Percentiles rank a stretch among this genome's conserved stretches.
Evolutionary conservation across 306 rosid species (phyloP).

Genomic region (Inga oerstediana): DNA sequence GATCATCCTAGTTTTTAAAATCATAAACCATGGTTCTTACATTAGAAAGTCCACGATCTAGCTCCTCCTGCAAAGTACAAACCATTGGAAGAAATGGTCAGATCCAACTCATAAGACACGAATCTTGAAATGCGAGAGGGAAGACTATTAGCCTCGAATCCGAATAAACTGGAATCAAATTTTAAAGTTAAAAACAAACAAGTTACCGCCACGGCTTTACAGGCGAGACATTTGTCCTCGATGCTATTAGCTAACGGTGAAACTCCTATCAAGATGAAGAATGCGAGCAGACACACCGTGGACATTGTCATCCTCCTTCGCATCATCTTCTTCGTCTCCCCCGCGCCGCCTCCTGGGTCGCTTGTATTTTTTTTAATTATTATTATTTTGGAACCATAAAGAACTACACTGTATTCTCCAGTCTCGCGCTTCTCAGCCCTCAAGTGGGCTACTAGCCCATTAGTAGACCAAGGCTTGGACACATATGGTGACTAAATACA

Average conservation of each 20-base stretch:
- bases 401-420: background rate
- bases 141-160: background rate
- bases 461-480: too few relatives aligned
- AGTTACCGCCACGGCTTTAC: conserved; percentile 86
- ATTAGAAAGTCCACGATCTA: conserved; percentile 73
- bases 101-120: background rate
- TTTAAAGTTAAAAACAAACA: background rate
- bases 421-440: background rate
- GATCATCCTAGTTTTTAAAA: background rate
- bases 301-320: conserved; percentile 38
- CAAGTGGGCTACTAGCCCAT: background rate
- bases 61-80: conserved; percentile 71
- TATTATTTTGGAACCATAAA: background rate
- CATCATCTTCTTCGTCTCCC: background rate
- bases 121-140: background rate
- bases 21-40: conserved; percentile 37
- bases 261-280: conserved; percentile 43
- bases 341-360: background rate
- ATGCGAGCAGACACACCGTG: conserved; percentile 18
- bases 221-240: conserved; percentile 90
- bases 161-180: background rate
- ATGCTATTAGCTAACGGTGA: conserved; percentile 46
- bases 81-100: background rate
- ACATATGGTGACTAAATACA: too few relatives aligned
- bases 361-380: too few relatives aligned